phyloP scores from a whole-genome alignment of 139 green algal genomes.

The Ettlia oleoabundans region DNA sequence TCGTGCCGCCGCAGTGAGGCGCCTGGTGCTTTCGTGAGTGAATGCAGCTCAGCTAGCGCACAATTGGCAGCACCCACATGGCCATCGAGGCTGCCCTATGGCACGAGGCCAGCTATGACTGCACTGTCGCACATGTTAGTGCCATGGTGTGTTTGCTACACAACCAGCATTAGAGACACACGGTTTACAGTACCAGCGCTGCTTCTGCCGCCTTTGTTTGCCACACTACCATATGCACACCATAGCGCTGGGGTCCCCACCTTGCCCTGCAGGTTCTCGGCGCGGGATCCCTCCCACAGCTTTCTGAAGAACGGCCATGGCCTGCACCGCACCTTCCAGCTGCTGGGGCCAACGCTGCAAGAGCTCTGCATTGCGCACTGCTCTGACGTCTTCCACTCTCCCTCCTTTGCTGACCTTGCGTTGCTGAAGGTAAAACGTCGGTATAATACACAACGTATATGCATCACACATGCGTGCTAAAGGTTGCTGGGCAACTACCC shows the following conservation, averaged over 20 bases:
- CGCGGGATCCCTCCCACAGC: slow-evolving; percentile 10
- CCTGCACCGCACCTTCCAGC: slow-evolving; percentile 1
- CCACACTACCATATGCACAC: background rate
- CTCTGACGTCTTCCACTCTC: slow-evolving; percentile 29
- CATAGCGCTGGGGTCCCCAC: no score
- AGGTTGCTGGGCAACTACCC: no score
- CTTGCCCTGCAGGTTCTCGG: slow-evolving; percentile 23
- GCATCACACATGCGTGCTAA: no score
- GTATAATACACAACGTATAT: no score
- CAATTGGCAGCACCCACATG: background rate
- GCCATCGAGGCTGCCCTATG: background rate
- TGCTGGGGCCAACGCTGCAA: slow-evolving; percentile 15
- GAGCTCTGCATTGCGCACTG: slow-evolving; percentile 25
- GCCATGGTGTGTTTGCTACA: no score
- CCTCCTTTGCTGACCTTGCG: slow-evolving; percentile 5
- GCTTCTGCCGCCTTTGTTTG: background rate
- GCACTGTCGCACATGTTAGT: no score
- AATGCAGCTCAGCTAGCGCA: background rate
- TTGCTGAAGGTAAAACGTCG: background rate
- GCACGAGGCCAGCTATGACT: no score
- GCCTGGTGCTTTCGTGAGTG: slow-evolving; percentile 28
- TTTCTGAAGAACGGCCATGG: slow-evolving; percentile 13
- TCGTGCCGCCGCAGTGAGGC: slow-evolving; percentile 12
- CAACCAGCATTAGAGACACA: no score
- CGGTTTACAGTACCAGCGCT: background rate